phyloP scores from a whole-genome alignment of 441 rosid species.

The Gossypium davidsonii region DNA sequence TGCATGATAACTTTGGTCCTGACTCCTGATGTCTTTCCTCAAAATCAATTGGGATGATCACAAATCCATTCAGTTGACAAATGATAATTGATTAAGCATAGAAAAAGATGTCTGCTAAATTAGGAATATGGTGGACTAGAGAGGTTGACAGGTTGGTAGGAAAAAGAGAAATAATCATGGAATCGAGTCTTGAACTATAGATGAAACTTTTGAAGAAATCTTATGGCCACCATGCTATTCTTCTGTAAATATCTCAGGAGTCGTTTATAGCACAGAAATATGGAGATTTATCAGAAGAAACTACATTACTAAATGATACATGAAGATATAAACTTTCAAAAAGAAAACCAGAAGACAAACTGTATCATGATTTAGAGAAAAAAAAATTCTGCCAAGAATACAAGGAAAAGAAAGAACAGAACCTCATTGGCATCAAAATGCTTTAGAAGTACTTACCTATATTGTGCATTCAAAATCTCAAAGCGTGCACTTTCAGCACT shows the following conservation, averaged over 20 bases:
- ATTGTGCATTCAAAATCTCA: slow-evolving; percentile 72
- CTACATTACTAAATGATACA: background rate
- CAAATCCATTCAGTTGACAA: background rate
- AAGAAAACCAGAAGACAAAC: background rate
- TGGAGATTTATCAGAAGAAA: slow-evolving; percentile 4
- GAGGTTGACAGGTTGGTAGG: background rate
- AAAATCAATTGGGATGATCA: background rate
- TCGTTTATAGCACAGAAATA: background rate
- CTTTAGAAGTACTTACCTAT: slow-evolving; percentile 45
- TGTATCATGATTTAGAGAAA: background rate
- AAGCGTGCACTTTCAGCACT: slow-evolving; percentile 95
- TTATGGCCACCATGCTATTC: background rate
- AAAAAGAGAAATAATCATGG: background rate
- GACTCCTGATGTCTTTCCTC: background rate
- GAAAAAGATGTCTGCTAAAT: slow-evolving; percentile 1
- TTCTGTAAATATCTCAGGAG: background rate
- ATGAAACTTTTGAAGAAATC: background rate
- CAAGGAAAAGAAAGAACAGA: background rate
- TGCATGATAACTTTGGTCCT: background rate
- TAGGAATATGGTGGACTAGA: background rate
- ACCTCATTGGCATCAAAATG: background rate
- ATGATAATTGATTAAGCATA: background rate
- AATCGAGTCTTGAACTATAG: background rate
- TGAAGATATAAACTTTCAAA: background rate
- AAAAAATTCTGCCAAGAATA: background rate